Percentiles rank a stretch among this genome's conserved stretches.
Conservation (phyloP, 2,329 filamentous ascomycete genomes). For the Xylaria sp. region DNA sequence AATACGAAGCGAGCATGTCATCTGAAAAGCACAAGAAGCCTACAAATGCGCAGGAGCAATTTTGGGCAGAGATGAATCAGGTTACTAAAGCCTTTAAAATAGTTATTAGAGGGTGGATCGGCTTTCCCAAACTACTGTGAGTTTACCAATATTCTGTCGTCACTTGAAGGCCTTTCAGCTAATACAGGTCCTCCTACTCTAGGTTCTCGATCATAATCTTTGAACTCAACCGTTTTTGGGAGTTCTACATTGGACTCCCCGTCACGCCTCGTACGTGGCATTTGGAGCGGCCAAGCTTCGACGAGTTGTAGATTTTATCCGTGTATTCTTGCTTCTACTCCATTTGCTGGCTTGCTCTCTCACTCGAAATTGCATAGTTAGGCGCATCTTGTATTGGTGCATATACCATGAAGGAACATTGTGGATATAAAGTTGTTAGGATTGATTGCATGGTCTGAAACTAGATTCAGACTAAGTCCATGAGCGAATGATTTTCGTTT, state of each 20-base stretch:
- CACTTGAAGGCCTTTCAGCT: neutral
- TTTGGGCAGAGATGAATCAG: conserved; percentile 71
- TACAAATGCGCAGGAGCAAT: conserved; percentile 63
- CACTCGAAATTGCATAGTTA: conserved; percentile 17
- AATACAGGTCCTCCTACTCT: neutral
- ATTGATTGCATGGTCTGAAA: conserved; percentile 10
- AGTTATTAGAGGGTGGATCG: conserved; percentile 76
- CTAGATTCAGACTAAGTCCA: conserved; percentile 3
- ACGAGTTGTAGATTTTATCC: conserved; percentile 58
- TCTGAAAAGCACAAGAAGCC: conserved; percentile 48
- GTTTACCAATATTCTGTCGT: conserved; percentile 52
- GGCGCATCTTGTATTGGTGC: conserved; percentile 19
- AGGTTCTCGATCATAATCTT: conserved; percentile 58
- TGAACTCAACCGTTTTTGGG: conserved; percentile 60
- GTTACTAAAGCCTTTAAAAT: conserved; percentile 72
- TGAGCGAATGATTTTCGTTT: conserved; percentile 11
- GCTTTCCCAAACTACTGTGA: conserved; percentile 76
- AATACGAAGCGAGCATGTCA: conserved; percentile 55
- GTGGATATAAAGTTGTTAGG: conserved; percentile 12
- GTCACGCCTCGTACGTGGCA: conserved; percentile 61
- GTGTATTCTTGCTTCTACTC: neutral
- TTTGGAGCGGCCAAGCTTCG: conserved; percentile 57
- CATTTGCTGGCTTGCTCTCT: conserved; percentile 6
- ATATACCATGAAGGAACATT: conserved; percentile 21
- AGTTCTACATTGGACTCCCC: conserved; percentile 65